Conservation (phyloP, 2,329 filamentous ascomycete genomes). For the Pyricularia sp. region DNA sequence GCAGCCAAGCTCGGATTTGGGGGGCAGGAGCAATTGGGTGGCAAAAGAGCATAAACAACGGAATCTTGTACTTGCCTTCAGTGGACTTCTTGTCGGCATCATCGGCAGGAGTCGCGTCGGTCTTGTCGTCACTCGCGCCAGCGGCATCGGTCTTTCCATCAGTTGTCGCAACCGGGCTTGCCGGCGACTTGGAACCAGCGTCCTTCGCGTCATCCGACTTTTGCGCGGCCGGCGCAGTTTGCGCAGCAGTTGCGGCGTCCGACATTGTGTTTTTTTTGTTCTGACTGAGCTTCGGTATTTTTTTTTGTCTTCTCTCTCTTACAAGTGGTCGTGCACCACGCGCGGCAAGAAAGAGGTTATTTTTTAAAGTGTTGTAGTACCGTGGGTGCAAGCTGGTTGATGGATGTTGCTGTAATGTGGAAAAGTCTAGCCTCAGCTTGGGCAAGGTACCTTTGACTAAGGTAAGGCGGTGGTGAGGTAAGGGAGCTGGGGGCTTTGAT, state of each 20-base stretch:
- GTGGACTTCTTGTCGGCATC: slow-evolving; percentile 12
- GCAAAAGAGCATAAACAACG: not conserved
- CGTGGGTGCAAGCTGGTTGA: not conserved
- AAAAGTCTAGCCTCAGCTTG: not conserved
- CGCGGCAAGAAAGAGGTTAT: not conserved
- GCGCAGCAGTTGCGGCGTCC: not conserved
- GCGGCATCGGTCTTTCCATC: slow-evolving; percentile 8
- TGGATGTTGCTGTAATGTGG: not conserved
- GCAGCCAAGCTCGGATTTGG: not conserved
- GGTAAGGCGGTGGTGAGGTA: not conserved
- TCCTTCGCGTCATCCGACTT: slow-evolving; percentile 2
- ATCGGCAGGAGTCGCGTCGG: slow-evolving; percentile 5
- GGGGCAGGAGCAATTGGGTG: not conserved
- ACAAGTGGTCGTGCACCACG: not conserved
- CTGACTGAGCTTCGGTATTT: not conserved
- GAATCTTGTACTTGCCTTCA: not conserved
- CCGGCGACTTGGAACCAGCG: not conserved
- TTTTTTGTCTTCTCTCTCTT: not conserved
- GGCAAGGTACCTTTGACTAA: not conserved
- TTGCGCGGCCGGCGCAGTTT: not conserved
- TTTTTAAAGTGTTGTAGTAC: not conserved
- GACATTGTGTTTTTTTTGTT: not conserved
- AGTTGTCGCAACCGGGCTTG: not conserved
- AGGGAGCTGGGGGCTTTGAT: not conserved
- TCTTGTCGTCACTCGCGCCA: slow-evolving; percentile 7